Base-by-base conservation (phyloP, 495 filamentous ascomycete genomes). In the Ramalina intermedia region DNA sequence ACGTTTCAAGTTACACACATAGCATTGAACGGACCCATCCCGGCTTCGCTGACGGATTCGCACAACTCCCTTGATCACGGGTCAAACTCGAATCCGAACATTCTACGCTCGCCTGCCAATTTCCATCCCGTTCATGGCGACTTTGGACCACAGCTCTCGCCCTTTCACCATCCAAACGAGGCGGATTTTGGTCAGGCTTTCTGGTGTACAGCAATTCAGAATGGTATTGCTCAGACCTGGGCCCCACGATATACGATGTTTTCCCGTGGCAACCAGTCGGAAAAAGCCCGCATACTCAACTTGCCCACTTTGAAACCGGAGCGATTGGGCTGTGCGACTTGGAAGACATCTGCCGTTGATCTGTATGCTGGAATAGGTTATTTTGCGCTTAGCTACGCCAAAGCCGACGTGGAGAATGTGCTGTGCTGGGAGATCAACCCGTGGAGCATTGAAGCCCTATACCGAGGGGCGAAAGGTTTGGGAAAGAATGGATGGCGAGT, bases 351-450 rank as follows among this genome's bases (percentile, higher is more conserved):
- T 44, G 85, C 84, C 0, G 77, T 91, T 0, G 89, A 96, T 61
- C 64, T 96, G 55, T 95, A 89, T 69, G 84, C 84, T 2, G 89
- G 89, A 0, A 93, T 96, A 51, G 89, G 89, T 2, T 96, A 96
- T 61, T 96, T 95, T 62, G 74, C 82, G 14, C 90, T 94, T 54
- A 79, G 75, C 33, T 94, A 91, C 58, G 68, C 79, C 17, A 72
- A 68, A 50, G 69, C 82, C n/a, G 87, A 87, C 0, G 67, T 85
- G 48, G 58, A 57, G 40, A 70, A 75, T 42, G 82, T 94, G 8
- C 67, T 90, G 50, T 84, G 86, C 55, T 96, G 84, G 83, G 89
- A 96, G 60, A 63, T 96, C 20, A 95, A 88, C 64, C 73, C 77
- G 4, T 94, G 87, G 87, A 87, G 82, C 52, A 75, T 88, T 0